Base-by-base conservation (phyloP, 2,329 filamentous ascomycete genomes). In the Aspergillus flavus region DNA sequence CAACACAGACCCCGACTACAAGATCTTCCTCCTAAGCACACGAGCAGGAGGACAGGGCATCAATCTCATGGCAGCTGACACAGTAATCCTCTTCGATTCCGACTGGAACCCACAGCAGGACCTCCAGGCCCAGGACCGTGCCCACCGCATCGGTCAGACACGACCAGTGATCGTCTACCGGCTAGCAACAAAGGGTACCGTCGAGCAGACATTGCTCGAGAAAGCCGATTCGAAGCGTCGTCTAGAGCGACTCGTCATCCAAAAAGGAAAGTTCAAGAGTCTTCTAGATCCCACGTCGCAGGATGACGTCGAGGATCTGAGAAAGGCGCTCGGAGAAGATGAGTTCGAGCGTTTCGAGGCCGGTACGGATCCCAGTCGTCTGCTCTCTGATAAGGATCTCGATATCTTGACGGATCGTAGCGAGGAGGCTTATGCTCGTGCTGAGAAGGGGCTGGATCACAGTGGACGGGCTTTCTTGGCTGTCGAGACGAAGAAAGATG, bases 61-160 rank as follows among this genome's bases (percentile, higher is more conserved):
- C 82, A 98, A 97, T 72, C 87, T 98, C 0, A 92, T 92, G 0
- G 90, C 90, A 0, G 94, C 94, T 0, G 94, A 98, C 70, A 97
- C 94, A 0, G 94, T 97, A 12, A 91, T 98, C 53, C 83, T 98
- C 0, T 98, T 95, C 69, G 94, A 98, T 76, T 88, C 85, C 11
- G 88, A 97, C 72, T 97, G 94, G 89, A 99, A 99, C 71, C 95
- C 95, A 0, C 95, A 99, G 75, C 94, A 97, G 74, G 95, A 99
- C 76, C 83, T 99, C 0, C 95, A 99, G 74, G 95, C 95, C 0
- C 95, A 98, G 78, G 95, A 99, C 73, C 92, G 95, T 6, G 93
- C 92, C 0, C 95, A 99, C 75, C 88, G 95, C 14, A 98, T 99
- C 66, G 95, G 95, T 0, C 95, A 99, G 76, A 97, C 89, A 0